Base-by-base conservation (phyloP, 495 filamentous ascomycete species). In the Aspergillus baeticus region DNA sequence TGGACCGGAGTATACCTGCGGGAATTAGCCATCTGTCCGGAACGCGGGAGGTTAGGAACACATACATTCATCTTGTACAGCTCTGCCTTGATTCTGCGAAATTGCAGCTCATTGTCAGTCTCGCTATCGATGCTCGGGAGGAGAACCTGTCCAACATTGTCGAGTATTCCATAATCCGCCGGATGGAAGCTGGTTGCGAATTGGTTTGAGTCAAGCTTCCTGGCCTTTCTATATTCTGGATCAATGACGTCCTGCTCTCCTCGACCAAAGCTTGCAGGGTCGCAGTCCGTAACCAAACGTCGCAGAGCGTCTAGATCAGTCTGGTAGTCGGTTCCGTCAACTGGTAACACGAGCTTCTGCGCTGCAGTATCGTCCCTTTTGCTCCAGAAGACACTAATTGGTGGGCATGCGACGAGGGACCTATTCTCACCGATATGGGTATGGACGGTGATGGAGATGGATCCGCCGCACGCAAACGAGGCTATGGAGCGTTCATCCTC, bases 31-130 rank as follows among this genome's bases (percentile, higher is more conserved):
- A 51, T 22, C 26, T 37, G 5, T 36, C 15, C 22, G 23, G 11
- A n/a, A n/a, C n/a, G n/a, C n/a, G 10, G 6, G 1, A 43, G 29
- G 14, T 26, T 22, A 15, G 18, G 34, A 17, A n/a, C 37, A 6
- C 70, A 46, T 26, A 80, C 79, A 62, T 85, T 86, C 13, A 85
- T 63, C 58, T 84, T 84, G 65, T 83, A 84, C 1, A 84, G 61
- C 63, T 84, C 78, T 0, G 77, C 76, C 7, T 18, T 57, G 5
- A 81, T 62, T 15, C 53, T 56, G 3, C 60, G 51, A 18, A 48
- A 56, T 0, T 54, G 49, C 10, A 63, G 13, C 33, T 8, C 1
- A 20, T 62, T 54, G n/a, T 60, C 34, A 2, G 8, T 8, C 0
- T 45, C 31, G 5, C 11, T 57, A 23, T 45, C 56, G 21, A 75